A percentile compares a stretch with the other conserved stretches of the same genome.
These are phyloP conservation scores for Marasmius tenuissimus DNA, from an alignment of 1,284 basidiomycete species.

Conservation along the genomic window DNA sequence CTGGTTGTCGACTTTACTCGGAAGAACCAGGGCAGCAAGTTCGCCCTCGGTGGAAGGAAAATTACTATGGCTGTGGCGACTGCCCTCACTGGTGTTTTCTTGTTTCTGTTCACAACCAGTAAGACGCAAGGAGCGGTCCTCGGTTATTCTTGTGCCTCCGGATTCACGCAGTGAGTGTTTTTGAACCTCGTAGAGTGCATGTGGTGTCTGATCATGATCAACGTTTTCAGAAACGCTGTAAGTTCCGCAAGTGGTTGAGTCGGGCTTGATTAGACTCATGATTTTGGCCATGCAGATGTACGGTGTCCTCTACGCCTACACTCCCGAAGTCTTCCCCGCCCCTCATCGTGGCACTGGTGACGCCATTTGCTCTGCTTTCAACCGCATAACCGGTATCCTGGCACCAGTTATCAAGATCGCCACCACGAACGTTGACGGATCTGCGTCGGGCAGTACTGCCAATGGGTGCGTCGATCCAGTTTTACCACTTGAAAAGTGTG, in stretches of 20 bases:
- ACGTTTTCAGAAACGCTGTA: slow-evolving; percentile 33
- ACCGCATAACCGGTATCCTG: slow-evolving; percentile 56
- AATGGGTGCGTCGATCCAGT: slow-evolving; percentile 27
- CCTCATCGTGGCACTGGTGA: slow-evolving; percentile 66
- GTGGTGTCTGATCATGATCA: too few relatives aligned
- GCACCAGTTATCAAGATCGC: slow-evolving; percentile 56
- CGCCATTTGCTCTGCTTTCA: slow-evolving; percentile 52
- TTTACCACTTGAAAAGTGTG: neutral
- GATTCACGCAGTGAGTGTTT: slow-evolving; percentile 37
- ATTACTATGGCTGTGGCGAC: slow-evolving; percentile 52
- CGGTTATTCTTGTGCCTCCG: slow-evolving; percentile 54
- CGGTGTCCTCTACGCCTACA: slow-evolving; percentile 60
- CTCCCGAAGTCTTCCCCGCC: slow-evolving; percentile 66
- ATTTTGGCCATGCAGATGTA: slow-evolving; percentile 44
- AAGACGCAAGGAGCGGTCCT: slow-evolving; percentile 43
- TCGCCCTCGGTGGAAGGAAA: slow-evolving; percentile 49
- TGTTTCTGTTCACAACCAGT: slow-evolving; percentile 64
- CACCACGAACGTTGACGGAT: slow-evolving; percentile 33
- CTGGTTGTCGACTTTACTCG: slow-evolving; percentile 52
- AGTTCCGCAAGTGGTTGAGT: slow-evolving; percentile 11
- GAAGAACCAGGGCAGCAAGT: slow-evolving; percentile 21
- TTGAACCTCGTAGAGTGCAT: neutral
- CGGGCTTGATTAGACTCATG: neutral
- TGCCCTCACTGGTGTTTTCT: slow-evolving; percentile 51
- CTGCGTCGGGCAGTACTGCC: slow-evolving; percentile 27